Evolutionary conservation across 2,329 filamentous ascomycete species (phyloP), one percentile per base, ranked within the genome.

Genomic region (Fusarium sp.): DNA sequence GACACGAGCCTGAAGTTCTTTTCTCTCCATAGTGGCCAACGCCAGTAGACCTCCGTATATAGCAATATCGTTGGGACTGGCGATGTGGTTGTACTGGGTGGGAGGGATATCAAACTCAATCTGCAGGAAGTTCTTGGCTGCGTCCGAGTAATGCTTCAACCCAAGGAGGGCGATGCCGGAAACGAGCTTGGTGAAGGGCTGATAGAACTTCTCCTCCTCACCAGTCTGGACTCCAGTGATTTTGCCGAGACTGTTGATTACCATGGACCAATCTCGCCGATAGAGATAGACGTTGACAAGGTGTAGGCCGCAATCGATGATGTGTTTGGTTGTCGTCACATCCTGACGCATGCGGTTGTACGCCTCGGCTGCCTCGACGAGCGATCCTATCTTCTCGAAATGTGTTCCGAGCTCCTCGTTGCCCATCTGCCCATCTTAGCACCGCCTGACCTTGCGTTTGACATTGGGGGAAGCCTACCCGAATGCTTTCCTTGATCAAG

Each of bases 401-500:
- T 98, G 95, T 70, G 90, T 91, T 47, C 94, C 96, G 6, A 98
- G 86, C 77, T 98, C 96, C 82, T 98, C 95, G 78, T 98, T 93
- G 52, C 94, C 96, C 91, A 98, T 98, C 94, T 97, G 76, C 45
- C 24, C 47, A 34, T 37, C 45, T 72, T 62, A 71, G 59, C 11
- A 56, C 54, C n/a, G 71, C 77, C 56, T 71, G 64, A 38, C 2
- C 4, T 14, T 10, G n/a, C 13, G 9, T 13, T 37, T 37, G 1
- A 24, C 8, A 9, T 9, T 6, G 8, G 22, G 22, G 22, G 20
- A 13, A 5, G 58, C 63, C 29, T 45, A 97, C 95, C 76, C 95
- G 86, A 78, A 98, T 98, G 84, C 95, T 98, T 84, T 99, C 96
- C 81, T 98, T 98, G 78, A 99, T 95, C 50, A 98, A 85, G 78